Evolutionary conservation across 495 filamentous ascomycete genomes (phyloP).

Genomic region (Hypoxylon perforatum): DNA sequence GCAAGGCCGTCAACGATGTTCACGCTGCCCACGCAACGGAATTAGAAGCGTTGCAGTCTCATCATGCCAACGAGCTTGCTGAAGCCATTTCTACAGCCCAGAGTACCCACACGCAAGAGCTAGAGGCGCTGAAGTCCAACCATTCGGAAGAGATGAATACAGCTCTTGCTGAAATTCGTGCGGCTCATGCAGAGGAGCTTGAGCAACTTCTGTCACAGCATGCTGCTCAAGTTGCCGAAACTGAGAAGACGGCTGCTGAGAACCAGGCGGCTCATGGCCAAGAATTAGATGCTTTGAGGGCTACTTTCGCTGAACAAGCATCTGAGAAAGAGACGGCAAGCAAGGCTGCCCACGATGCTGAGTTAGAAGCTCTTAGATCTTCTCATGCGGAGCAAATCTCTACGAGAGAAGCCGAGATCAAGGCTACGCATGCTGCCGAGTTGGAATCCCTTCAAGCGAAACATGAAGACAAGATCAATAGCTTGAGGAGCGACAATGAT

Average conservation of each 20-base stretch:
- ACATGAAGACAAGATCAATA: conserved; percentile 49
- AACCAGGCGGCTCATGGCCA: conserved; percentile 22
- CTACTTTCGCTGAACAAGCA: conserved; percentile 26
- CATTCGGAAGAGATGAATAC: conserved; percentile 55
- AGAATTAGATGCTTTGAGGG: conserved; percentile 34
- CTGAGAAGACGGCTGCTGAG: conserved; percentile 40
- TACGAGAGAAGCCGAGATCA: conserved; percentile 39
- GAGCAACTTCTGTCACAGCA: conserved; percentile 52
- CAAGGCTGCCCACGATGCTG: conserved; percentile 43
- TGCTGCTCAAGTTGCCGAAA: conserved; percentile 39
- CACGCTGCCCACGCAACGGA: conserved; percentile 50
- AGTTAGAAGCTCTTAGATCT: conserved; percentile 46
- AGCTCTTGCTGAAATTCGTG: conserved; percentile 48
- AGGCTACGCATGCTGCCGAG: conserved; percentile 37
- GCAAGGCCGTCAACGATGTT: conserved; percentile 50
- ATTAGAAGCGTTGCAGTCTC: conserved; percentile 52
- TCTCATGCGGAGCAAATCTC: conserved; percentile 37
- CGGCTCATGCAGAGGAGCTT: conserved; percentile 48
- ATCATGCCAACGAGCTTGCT: conserved; percentile 51
- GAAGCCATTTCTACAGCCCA: conserved; percentile 40
- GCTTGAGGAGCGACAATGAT: conserved; percentile 47
- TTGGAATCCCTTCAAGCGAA: conserved; percentile 43
- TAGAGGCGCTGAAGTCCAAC: conserved; percentile 55
- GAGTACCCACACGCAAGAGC: conserved; percentile 44
- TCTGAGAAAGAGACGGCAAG: conserved; percentile 36